Conservation (phyloP, 2,329 filamentous ascomycete species). For the Boeremia lycopersici region DNA sequence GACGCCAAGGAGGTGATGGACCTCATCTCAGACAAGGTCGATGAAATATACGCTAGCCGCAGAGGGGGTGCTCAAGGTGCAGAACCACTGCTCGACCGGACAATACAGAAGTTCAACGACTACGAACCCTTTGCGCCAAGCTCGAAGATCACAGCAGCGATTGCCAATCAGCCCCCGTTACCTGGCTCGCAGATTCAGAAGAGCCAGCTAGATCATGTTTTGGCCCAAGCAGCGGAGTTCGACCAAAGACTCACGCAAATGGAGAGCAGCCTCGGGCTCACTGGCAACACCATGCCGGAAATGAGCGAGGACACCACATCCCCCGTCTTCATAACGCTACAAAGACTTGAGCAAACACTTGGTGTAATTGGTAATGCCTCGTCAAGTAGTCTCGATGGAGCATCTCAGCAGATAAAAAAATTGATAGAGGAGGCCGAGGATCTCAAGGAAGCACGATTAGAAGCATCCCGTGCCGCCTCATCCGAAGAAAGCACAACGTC, state of each 20-base stretch:
- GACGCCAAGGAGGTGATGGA: conserved; percentile 66
- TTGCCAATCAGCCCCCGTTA: conserved; percentile 39
- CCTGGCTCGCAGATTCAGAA: conserved; percentile 42
- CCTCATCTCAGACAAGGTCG: conserved; percentile 70
- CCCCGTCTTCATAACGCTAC: conserved; percentile 82
- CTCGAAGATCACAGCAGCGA: conserved; percentile 32
- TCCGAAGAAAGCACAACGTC: conserved; percentile 51
- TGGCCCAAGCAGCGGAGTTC: conserved; percentile 85
- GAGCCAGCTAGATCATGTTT: conserved; percentile 60
- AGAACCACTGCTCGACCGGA: conserved; percentile 44
- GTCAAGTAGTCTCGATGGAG: conserved; percentile 73
- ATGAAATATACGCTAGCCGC: conserved; percentile 62
- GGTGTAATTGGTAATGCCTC: conserved; percentile 74
- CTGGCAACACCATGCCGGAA: conserved; percentile 69
- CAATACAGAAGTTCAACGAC: conserved; percentile 42
- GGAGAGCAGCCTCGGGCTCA: conserved; percentile 81
- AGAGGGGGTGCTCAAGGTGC: conserved; percentile 44
- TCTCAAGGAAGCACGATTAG: conserved; percentile 61
- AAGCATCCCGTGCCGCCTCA: conserved; percentile 26
- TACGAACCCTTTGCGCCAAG: conserved; percentile 40
- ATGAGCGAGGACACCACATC: conserved; percentile 55
- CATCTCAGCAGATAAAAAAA: conserved; percentile 72
- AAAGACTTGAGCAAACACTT: conserved; percentile 81
- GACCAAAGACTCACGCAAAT: conserved; percentile 79
- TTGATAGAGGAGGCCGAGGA: conserved; percentile 75